Percentiles rank a stretch among this genome's conserved stretches.
These are phyloP conservation scores for Gossypium australe DNA, from an alignment of 345 rosid species.

Conservation along the genomic window DNA sequence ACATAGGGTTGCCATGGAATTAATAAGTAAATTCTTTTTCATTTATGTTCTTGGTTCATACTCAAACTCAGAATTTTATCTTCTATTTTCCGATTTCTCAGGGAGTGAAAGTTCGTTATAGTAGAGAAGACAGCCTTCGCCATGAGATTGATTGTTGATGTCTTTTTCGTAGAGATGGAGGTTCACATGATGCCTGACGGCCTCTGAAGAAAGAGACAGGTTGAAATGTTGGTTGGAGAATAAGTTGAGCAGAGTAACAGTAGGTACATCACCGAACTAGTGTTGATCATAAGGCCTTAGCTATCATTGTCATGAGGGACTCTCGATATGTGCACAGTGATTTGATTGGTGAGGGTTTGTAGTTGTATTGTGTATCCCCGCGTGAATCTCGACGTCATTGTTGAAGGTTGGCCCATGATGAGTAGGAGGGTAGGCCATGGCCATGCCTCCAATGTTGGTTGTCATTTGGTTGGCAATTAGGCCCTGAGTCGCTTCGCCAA, in stretches of 20 bases:
- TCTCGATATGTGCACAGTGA: background rate
- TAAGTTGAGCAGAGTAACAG: background rate
- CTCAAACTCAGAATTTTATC: background rate
- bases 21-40: background rate
- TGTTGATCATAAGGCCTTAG: background rate
- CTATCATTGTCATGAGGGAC: background rate
- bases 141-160: slow-evolving; percentile 28
- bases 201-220: background rate
- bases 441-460: background rate
- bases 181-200: background rate
- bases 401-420: background rate
- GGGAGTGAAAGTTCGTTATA: slow-evolving; percentile 77
- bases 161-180: background rate
- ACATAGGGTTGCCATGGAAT: no score
- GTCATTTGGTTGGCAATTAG: background rate
- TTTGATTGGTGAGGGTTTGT: background rate
- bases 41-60: slow-evolving; percentile 9
- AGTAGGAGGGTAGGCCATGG: background rate
- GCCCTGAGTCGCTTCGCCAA: background rate
- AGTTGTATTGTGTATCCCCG: background rate
- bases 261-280: background rate
- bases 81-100: slow-evolving; percentile 22
- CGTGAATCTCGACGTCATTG: background rate
- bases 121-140: slow-evolving; percentile 76
- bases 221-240: background rate